Evolutionary conservation across 78 protist genomes (phyloP).

Genomic region (Dictyostelium firmibasis): DNA sequence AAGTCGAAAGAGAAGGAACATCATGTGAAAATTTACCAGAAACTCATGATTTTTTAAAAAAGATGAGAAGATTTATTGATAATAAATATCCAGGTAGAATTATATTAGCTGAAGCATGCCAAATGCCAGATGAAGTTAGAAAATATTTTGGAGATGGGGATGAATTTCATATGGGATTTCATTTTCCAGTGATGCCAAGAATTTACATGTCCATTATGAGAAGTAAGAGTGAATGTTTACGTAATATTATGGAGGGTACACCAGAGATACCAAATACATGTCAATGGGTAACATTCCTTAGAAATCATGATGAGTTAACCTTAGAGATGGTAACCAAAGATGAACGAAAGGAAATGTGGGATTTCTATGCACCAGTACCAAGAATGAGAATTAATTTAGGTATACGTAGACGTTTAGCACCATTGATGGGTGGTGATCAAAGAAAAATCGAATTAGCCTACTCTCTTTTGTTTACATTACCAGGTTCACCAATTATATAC

Average conservation of each 20-base stretch:
- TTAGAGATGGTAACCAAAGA: conserved; percentile 89
- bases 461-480: conserved; percentile 84
- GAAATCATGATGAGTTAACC: conserved; percentile 89
- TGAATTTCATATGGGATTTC: conserved; percentile 90
- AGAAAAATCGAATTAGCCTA: conserved; percentile 79
- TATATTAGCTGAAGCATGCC: conserved; percentile 88
- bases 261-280: conserved; percentile 78
- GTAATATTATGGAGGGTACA: conserved; percentile 67
- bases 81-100: conserved; percentile 75
- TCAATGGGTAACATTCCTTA: conserved; percentile 84
- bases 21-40: conserved; percentile 90
- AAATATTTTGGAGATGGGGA: conserved; percentile 85
- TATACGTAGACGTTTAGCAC: conserved; percentile 87
- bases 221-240: conserved; percentile 54
- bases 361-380: conserved; percentile 79
- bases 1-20: conserved; percentile 86
- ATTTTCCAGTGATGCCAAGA: conserved; percentile 91
- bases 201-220: conserved; percentile 79
- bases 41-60: conserved; percentile 84
- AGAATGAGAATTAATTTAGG: conserved; percentile 84
- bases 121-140: conserved; percentile 83
- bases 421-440: conserved; percentile 84
- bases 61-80: conserved; percentile 80
- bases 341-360: conserved; percentile 89
- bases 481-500: conserved; percentile 89